Evolutionary conservation across 192 early-diverging fungal genomes (phyloP), one percentile per base, ranked within the genome.

Genomic region (Thoreauomyces humboldtii): DNA sequence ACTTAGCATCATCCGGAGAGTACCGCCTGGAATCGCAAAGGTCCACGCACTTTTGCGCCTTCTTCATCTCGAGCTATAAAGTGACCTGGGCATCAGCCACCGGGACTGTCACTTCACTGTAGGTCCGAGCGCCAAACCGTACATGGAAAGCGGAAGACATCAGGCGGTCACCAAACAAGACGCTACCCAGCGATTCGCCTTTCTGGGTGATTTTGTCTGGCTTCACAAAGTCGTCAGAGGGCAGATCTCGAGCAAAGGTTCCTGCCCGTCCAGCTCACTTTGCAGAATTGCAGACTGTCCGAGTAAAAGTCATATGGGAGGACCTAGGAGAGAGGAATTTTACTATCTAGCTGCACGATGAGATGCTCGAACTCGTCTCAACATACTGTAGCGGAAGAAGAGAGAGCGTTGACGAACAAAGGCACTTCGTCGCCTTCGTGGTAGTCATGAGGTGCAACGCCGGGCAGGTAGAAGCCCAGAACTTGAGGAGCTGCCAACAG

Each of bases 391-490:
- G 73, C 81, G 35, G 83, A 74, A 4, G 95, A 92, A 9, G 94
- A 89, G 50, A 96, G 79, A 21, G 92, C 86, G 73, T 98, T 98
- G 35, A 98, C 94, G 59, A 83, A 82, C 19, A 98, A 69, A 14
- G 84, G 81, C 5, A 98, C 92, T 6, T 53, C 50, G 37, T 85
- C 83, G 24, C 80, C 82, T 33, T 75, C 61, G 53, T 75, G 62
- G 74, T 94, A 98, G 67, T 98, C 92, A 44, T 83, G 79, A 29
- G 95, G 95, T 2, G 92, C 91, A 41, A 98, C 90, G 28, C 95
- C 95, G 15, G 95, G 95, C 14, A 98, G 78, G 69, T 96, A 96
- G 77, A 98, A 96, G 5, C n/a, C n/a, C n/a, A n/a, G n/a, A n/a
- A n/a, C n/a, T n/a, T n/a, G n/a, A n/a, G n/a, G n/a, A n/a, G n/a